A percentile compares a stretch with the other conserved stretches of the same genome.
Conservation (phyloP, 495 filamentous ascomycete species). For the Daldinia loculata region DNA sequence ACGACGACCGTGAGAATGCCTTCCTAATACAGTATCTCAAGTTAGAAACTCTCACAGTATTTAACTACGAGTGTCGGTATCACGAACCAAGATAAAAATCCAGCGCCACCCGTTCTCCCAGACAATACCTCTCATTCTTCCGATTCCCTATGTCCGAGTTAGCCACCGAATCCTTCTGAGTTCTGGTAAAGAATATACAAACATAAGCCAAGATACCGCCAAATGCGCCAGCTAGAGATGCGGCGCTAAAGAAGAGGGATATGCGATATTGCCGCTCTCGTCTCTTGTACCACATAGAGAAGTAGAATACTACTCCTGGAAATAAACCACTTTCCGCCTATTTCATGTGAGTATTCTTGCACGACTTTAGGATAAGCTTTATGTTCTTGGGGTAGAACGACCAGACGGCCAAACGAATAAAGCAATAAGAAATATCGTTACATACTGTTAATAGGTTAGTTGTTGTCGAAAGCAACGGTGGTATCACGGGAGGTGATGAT, state of each 20-base stretch:
- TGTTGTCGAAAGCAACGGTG: slow-evolving; percentile 51
- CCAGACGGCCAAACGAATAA: too few species aligned
- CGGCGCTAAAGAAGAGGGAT: slow-evolving; percentile 78
- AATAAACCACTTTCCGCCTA: slow-evolving; percentile 68
- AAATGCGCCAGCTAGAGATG: slow-evolving; percentile 80
- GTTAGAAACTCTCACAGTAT: slow-evolving; percentile 20
- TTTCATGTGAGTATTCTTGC: slow-evolving; percentile 56
- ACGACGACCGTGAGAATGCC: slow-evolving; percentile 73
- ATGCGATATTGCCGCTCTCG: slow-evolving; percentile 75
- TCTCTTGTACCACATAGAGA: slow-evolving; percentile 87
- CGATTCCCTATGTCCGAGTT: slow-evolving; percentile 54
- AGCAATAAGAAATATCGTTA: background rate
- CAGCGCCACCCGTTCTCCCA: slow-evolving; percentile 79
- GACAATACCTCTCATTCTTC: slow-evolving; percentile 69
- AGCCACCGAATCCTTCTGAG: slow-evolving; percentile 14
- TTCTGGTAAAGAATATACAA: slow-evolving; percentile 11
- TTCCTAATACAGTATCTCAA: slow-evolving; percentile 55
- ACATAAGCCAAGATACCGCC: slow-evolving; percentile 77
- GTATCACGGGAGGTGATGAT: slow-evolving; percentile 1
- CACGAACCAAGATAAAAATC: slow-evolving; percentile 78
- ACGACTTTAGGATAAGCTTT: background rate
- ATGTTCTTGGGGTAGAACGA: background rate
- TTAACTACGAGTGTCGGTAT: slow-evolving; percentile 10
- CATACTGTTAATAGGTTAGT: slow-evolving; percentile 39
- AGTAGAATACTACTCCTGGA: slow-evolving; percentile 80